Conservation (phyloP, 139 green algal species). For the Coelastrella sp. region DNA sequence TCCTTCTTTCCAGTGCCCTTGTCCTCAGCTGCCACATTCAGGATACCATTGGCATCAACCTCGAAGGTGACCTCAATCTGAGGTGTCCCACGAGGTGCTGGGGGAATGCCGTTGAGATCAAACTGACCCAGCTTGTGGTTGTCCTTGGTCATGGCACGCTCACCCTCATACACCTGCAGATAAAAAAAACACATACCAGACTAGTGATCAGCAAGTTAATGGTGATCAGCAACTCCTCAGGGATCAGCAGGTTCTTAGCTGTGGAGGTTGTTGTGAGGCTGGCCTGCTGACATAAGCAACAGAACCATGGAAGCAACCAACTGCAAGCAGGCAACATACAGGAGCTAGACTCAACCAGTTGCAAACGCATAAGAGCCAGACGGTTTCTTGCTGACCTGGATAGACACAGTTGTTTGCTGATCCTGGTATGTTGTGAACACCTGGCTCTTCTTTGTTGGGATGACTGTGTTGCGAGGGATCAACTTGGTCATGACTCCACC, state of each 20-base stretch:
- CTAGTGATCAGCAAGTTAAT: too few species aligned
- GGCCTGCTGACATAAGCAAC: too few species aligned
- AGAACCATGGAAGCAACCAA: too few species aligned
- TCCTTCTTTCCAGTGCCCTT: constrained; percentile 87
- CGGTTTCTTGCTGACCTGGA: constrained; percentile 79
- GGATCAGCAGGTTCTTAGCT: too few species aligned
- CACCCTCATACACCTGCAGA: constrained; percentile 87
- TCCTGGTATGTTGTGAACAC: constrained; percentile 99
- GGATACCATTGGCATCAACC: constrained; percentile 94
- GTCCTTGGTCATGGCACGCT: constrained; percentile 95
- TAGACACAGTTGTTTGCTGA: constrained; percentile 92
- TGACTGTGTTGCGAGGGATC: constrained; percentile 92
- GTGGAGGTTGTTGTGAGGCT: too few species aligned
- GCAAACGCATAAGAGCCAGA: too few species aligned
- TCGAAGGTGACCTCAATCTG: constrained; percentile 87
- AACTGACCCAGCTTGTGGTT: constrained; percentile 96
- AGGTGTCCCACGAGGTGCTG: constrained; percentile 83
- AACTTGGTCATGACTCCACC: constrained; percentile 96
- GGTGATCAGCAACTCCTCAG: too few species aligned
- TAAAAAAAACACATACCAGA: background rate
- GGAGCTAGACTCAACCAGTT: too few species aligned
- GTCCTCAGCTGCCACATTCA: constrained; percentile 90
- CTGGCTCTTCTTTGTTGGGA: constrained; percentile 98
- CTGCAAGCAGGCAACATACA: too few species aligned
- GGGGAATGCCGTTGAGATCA: constrained; percentile 91